A percentile compares a stretch with the other conserved stretches of the same genome.
These are phyloP conservation scores for Zelonia costaricensis DNA, from an alignment of 208 protist species.

Conservation along the genomic window DNA sequence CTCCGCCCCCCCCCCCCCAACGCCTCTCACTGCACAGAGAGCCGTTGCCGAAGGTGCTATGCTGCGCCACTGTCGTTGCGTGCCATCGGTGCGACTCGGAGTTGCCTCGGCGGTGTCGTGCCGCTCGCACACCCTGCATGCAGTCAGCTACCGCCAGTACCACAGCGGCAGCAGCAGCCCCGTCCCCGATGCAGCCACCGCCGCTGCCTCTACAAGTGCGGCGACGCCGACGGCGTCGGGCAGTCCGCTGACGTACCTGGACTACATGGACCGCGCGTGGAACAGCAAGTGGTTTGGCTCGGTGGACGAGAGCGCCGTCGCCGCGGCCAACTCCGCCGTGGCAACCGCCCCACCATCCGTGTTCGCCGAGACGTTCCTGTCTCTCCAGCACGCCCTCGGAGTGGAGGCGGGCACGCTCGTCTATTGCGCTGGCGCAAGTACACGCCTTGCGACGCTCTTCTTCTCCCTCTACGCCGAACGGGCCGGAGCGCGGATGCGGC, in stretches of 20 bases:
- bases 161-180: background rate
- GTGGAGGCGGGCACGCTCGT: slow-evolving; percentile 59
- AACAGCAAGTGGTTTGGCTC: slow-evolving; percentile 74
- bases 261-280: slow-evolving; percentile 62
- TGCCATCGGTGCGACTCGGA: too few species aligned
- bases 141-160: background rate
- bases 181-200: background rate
- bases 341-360: slow-evolving; percentile 15
- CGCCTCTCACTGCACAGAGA: too few species aligned
- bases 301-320: slow-evolving; percentile 33
- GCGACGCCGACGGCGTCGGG: background rate
- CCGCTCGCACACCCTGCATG: background rate
- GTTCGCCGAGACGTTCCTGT: slow-evolving; percentile 49
- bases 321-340: slow-evolving; percentile 5
- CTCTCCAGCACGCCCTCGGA: slow-evolving; percentile 40
- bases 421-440: slow-evolving; percentile 50
- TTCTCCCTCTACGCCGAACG: slow-evolving; percentile 89
- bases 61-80: too few species aligned
- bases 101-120: background rate
- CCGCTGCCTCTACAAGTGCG: background rate
- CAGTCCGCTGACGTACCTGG: slow-evolving; percentile 44
- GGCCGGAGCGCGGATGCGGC: slow-evolving; percentile 72
- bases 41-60: too few species aligned
- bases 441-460: slow-evolving; percentile 62
- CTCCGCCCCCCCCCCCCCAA: too few species aligned